These are phyloP conservation scores for Lithospermum erythrorhizon DNA, from an alignment of 257 asterid genomes.

Conservation along the genomic window DNA sequence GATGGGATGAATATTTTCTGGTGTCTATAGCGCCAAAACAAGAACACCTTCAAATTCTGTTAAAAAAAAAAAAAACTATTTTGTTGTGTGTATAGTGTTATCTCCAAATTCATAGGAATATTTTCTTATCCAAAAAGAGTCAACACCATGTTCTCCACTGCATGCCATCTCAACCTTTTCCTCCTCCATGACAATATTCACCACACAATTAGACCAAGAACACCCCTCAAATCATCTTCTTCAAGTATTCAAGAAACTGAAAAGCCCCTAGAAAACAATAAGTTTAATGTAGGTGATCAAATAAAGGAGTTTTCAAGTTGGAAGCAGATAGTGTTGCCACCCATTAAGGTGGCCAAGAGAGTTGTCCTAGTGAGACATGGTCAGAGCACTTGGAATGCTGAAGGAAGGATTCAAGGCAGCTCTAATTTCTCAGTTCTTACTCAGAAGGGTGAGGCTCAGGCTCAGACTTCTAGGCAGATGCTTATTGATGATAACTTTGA, in stretches of 20 bases:
- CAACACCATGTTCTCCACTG: constrained; percentile 8
- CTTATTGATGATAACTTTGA: constrained; percentile 80
- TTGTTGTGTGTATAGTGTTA: too few species aligned
- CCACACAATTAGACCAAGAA: background rate
- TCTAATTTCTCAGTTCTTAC: constrained; percentile 85
- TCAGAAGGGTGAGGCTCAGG: constrained; percentile 77
- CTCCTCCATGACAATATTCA: background rate
- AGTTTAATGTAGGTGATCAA: background rate
- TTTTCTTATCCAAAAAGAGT: background rate
- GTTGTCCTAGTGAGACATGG: constrained; percentile 91
- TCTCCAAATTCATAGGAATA: too few species aligned
- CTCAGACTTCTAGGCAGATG: constrained; percentile 86
- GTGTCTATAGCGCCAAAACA: constrained; percentile 22
- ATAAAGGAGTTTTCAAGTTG: constrained; percentile 21
- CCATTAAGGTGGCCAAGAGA: constrained; percentile 61
- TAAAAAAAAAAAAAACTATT: too few species aligned
- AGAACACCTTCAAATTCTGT: constrained; percentile 1
- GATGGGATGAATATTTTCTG: constrained; percentile 1
- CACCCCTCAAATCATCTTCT: constrained; percentile 9
- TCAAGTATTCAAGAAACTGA: constrained; percentile 10
- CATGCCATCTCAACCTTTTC: constrained; percentile 3
- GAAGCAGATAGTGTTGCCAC: constrained; percentile 43
- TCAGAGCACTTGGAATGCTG: constrained; percentile 97
- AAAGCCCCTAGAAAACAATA: background rate
- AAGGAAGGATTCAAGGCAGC: constrained; percentile 96